Evolutionary conservation across 2,329 filamentous ascomycete species (phyloP).

Genomic region (Nigrospora oryzae): DNA sequence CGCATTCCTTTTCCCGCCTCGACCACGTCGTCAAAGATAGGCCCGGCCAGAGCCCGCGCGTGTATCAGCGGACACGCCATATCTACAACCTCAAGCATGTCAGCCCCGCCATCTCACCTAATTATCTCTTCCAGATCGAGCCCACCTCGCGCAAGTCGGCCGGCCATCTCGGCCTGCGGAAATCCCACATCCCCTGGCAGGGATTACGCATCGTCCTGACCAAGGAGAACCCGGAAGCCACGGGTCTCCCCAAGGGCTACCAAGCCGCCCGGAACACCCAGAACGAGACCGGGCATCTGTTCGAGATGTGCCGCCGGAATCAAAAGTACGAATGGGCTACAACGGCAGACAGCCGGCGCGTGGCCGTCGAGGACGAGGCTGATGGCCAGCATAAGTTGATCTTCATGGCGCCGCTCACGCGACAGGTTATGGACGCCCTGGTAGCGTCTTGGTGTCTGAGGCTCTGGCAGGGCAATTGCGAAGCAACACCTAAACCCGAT

Average conservation of each 20-base stretch:
- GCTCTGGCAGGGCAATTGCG: neutral
- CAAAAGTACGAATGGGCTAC: neutral
- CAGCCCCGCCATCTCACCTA: neutral
- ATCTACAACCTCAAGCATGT: neutral
- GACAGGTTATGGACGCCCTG: neutral
- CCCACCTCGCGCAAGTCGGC: neutral
- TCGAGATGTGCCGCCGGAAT: neutral
- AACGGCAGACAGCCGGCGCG: neutral
- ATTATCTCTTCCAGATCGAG: neutral
- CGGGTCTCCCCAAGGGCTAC: neutral
- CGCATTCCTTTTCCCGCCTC: neutral
- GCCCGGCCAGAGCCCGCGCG: neutral
- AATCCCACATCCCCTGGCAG: neutral
- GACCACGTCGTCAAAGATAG: neutral
- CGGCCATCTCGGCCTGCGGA: neutral
- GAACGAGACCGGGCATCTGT: neutral
- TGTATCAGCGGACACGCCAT: neutral
- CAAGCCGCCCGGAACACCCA: neutral
- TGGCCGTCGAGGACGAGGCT: neutral
- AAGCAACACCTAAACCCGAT: no score
- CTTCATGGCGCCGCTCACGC: neutral
- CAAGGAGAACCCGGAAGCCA: neutral
- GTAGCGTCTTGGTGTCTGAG: neutral
- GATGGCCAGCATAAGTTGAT: constrained; percentile 1
- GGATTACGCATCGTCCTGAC: neutral